A percentile compares a stretch with the other conserved stretches of the same genome.
Conservation (phyloP, 805 yeast genomes). For the Metschnikowia koreensis region DNA sequence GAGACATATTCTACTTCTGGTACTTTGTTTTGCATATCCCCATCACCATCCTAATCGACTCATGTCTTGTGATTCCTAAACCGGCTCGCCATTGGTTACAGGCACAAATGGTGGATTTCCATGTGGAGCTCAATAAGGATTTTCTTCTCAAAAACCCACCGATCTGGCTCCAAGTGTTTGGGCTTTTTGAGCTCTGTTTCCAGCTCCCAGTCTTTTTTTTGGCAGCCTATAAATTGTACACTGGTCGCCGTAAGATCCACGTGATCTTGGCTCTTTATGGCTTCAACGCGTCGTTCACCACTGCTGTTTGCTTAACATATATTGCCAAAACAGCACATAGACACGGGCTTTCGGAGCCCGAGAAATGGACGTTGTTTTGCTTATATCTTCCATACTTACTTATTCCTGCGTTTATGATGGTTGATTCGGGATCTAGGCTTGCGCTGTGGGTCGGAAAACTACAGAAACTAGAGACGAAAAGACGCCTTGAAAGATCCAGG, state of each 20-base stretch:
- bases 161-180: constrained; percentile 71
- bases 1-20: constrained; percentile 46
- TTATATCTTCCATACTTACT: constrained; percentile 71
- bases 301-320: constrained; percentile 66
- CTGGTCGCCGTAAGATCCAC: constrained; percentile 17
- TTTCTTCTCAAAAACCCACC: constrained; percentile 60
- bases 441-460: constrained; percentile 6
- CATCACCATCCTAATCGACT: constrained; percentile 72
- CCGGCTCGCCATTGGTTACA: constrained; percentile 50
- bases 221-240: constrained; percentile 31
- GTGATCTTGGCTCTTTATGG: constrained; percentile 63
- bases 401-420: constrained; percentile 57
- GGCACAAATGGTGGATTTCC: constrained; percentile 50
- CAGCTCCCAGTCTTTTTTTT: constrained; percentile 78
- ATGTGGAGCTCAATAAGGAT: constrained; percentile 66
- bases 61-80: constrained; percentile 64
- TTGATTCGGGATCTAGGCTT: constrained; percentile 34
- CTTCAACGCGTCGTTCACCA: constrained; percentile 78
- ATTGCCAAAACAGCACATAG: constrained; percentile 35
- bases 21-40: constrained; percentile 69
- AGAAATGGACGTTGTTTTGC: constrained; percentile 43
- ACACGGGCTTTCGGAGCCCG: constrained; percentile 37
- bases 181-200: constrained; percentile 64
- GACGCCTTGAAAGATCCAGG: background rate
- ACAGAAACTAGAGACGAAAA: background rate